phyloP scores from a whole-genome alignment of 148 eudicot species.

The Mesembryanthemum crystallinum region DNA sequence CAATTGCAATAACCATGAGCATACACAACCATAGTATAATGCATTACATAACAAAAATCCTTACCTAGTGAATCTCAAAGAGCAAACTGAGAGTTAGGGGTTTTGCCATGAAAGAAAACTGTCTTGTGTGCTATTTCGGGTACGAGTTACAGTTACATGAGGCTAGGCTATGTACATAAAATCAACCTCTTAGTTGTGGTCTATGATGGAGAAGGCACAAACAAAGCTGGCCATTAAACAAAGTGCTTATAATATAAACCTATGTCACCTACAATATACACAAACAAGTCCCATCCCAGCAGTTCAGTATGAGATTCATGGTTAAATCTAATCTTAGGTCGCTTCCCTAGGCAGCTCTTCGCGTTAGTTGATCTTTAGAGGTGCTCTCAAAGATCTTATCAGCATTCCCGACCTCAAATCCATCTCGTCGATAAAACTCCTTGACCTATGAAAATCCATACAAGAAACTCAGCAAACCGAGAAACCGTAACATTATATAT shows the following conservation, averaged over 20 bases:
- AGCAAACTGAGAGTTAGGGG: too few relatives aligned
- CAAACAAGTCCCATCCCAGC: background rate
- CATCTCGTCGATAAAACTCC: slow-evolving; percentile 90
- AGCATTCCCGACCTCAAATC: slow-evolving; percentile 97
- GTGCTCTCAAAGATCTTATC: slow-evolving; percentile 99
- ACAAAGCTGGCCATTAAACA: too few relatives aligned
- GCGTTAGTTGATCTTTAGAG: slow-evolving; percentile 66
- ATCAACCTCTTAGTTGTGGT: background rate
- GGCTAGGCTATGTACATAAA: background rate
- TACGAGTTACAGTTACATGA: too few relatives aligned
- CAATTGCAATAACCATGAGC: too few relatives aligned
- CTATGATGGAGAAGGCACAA: background rate
- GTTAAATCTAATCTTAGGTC: too few relatives aligned
- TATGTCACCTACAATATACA: background rate
- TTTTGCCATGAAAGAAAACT: too few relatives aligned
- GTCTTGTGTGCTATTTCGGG: too few relatives aligned
- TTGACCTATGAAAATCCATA: slow-evolving; percentile 39
- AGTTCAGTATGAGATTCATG: background rate
- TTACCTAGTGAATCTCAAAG: too few relatives aligned
- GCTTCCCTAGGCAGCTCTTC: slow-evolving; percentile 32
- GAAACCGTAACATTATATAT: background rate
- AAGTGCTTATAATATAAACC: background rate
- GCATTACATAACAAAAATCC: too few relatives aligned
- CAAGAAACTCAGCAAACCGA: background rate
- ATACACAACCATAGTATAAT: too few relatives aligned